phyloP scores from a whole-genome alignment of 176 grass and related monocot genomes.

The Eleusine coracana region DNA sequence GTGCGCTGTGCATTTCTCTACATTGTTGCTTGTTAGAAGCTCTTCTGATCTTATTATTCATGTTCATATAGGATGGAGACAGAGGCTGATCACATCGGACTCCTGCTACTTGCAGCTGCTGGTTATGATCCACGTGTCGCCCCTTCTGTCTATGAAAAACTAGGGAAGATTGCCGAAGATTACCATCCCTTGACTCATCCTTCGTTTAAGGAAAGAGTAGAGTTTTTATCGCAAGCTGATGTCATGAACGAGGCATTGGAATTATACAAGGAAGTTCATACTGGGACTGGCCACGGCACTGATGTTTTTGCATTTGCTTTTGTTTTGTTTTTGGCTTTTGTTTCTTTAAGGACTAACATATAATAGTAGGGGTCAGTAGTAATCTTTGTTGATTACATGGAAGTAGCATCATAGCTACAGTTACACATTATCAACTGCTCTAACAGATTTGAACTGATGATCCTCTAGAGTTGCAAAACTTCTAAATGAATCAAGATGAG shows the following conservation, averaged over 20 bases:
- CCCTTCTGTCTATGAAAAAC: slow-evolving; percentile 74
- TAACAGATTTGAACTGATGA: no score
- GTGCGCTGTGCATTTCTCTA: background rate
- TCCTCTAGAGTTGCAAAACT: no score
- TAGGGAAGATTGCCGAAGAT: slow-evolving; percentile 68
- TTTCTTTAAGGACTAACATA: no score
- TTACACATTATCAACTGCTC: no score
- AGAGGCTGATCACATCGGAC: slow-evolving; percentile 92
- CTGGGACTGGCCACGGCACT: no score
- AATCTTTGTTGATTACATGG: no score
- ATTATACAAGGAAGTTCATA: no score
- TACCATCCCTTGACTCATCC: slow-evolving; percentile 88
- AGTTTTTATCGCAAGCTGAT: slow-evolving; percentile 60
- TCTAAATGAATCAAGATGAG: no score
- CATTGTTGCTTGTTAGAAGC: slow-evolving; percentile 18
- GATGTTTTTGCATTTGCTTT: no score
- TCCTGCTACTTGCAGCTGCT: slow-evolving; percentile 82
- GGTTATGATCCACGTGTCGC: slow-evolving; percentile 86
- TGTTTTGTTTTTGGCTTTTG: no score
- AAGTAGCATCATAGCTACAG: no score
- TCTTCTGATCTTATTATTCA: slow-evolving; percentile 12
- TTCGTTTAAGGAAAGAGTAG: slow-evolving; percentile 76
- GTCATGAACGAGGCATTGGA: slow-evolving; percentile 81
- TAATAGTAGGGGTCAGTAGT: no score
- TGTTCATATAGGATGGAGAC: slow-evolving; percentile 71